Evolutionary conservation across 2,329 filamentous ascomycete species (phyloP).

Genomic region (Beauveria sp.): DNA sequence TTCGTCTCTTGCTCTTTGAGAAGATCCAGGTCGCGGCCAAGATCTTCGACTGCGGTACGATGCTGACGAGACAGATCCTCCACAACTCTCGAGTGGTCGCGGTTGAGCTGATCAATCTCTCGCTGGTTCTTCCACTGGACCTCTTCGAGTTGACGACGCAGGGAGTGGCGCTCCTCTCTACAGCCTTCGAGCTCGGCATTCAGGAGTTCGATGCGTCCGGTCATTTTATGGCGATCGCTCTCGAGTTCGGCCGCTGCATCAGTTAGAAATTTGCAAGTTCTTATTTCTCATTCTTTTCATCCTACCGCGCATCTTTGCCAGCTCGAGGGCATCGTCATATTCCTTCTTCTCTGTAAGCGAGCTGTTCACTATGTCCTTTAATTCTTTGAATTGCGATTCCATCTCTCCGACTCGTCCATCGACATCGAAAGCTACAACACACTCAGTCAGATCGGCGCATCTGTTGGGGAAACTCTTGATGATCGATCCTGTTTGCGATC

Average conservation of each 20-base stretch:
- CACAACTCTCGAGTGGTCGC: constrained; percentile 27
- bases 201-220: constrained; percentile 41
- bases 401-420: constrained; percentile 69
- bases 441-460: constrained; percentile 46
- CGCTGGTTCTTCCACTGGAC: constrained; percentile 28
- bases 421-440: constrained; percentile 65
- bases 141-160: constrained; percentile 29
- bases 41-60: constrained; percentile 23
- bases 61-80: constrained; percentile 31
- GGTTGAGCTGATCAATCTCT: constrained; percentile 47
- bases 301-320: constrained; percentile 68
- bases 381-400: constrained; percentile 62
- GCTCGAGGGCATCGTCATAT: constrained; percentile 65
- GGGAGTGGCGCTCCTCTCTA: constrained; percentile 27
- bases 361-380: constrained; percentile 66
- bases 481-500: constrained; percentile 2
- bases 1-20: constrained; percentile 40
- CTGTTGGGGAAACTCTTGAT: constrained; percentile 21
- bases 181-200: constrained; percentile 54
- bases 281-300: constrained; percentile 16
- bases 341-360: constrained; percentile 60
- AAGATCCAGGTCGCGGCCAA: constrained; percentile 38
- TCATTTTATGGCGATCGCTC: constrained; percentile 36
- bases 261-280: constrained; percentile 12
- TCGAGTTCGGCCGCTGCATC: constrained; percentile 41